phyloP scores from a whole-genome alignment of 2,329 filamentous ascomycete species.

The Aspergillus pseudotamarii region DNA sequence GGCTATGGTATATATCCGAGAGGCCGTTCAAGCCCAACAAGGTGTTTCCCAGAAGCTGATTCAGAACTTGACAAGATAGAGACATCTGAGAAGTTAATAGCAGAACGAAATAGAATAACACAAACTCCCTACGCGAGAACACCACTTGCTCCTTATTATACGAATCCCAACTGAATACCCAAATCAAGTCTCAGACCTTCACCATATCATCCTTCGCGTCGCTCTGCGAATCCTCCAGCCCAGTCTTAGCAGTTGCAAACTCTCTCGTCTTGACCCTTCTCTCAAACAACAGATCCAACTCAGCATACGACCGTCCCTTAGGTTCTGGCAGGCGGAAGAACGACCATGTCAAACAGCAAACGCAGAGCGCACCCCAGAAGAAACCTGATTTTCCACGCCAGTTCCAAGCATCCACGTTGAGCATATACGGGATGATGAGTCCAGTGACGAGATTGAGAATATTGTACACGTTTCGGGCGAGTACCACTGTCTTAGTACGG shows the following conservation, averaged over 20 bases:
- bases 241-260: conserved; percentile 6
- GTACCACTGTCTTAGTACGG: conserved; percentile 57
- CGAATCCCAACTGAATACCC: not conserved
- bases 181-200: not conserved
- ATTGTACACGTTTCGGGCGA: conserved; percentile 52
- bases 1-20: not conserved
- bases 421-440: conserved; percentile 82
- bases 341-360: conserved; percentile 73
- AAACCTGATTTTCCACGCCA: conserved; percentile 82
- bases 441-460: conserved; percentile 53
- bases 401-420: conserved; percentile 80
- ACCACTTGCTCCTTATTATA: not conserved
- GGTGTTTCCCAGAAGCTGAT: not conserved
- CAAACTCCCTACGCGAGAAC: not conserved
- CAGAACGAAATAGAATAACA: not conserved
- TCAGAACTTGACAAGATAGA: not conserved
- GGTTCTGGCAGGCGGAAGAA: conserved; percentile 79
- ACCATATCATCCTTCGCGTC: not conserved
- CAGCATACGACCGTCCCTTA: conserved; percentile 73
- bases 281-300: conserved; percentile 80
- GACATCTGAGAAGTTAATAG: not conserved
- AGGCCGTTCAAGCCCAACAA: not conserved
- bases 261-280: conserved; percentile 41
- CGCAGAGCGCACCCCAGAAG: conserved; percentile 77
- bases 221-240: not conserved